Evolutionary conservation across 2,329 filamentous ascomycete species (phyloP), one percentile per base, ranked within the genome.

Genomic region (Pestalotiopsis fici): DNA sequence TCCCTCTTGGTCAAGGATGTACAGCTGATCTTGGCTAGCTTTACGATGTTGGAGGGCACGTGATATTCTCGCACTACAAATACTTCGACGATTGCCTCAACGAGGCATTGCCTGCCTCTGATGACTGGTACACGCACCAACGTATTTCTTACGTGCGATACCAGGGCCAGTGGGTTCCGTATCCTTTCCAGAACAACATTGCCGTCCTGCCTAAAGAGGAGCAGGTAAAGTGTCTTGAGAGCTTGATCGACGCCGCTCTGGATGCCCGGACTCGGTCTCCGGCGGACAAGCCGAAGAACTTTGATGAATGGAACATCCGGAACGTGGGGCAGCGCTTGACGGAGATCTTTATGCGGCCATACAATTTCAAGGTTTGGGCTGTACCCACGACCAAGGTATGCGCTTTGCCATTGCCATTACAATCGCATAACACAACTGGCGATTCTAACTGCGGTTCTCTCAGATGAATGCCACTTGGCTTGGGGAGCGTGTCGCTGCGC

Each of bases 361-460:
- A 99, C 88, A 99, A 99, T 90, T 99, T 91, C 91, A 98, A 98
- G 86, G 96, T 99, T 79, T 99, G 96, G 96, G 96, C 95, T 70
- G 95, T 98, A 75, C 96, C 96, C 68, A 98, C 95, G 65, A 97
- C 92, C 74, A 97, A 97, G 91, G 94, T 97, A 87, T 75, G 86
- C 56, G 12, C 23, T 12, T 35, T 47, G 6, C 31, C 12, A 43
- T 3, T n/a, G n/a, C n/a, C 2, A 18, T 25, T 43, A 59, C 3
- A 15, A 31, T 3, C 11, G 2, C 6, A 56, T n/a, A n/a, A n/a
- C 27, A 25, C 21, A 7, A 7, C 37, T 31, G n/a, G n/a, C n/a
- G n/a, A n/a, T n/a, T n/a, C 11, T 12, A 5, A 2, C 1, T 57
- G 0, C 25, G 2, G 23, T 12, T 11, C 2, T 23, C 27, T 4